Conservation (phyloP, 805 yeast genomes). For the Aciculoconidium aculeatum region DNA sequence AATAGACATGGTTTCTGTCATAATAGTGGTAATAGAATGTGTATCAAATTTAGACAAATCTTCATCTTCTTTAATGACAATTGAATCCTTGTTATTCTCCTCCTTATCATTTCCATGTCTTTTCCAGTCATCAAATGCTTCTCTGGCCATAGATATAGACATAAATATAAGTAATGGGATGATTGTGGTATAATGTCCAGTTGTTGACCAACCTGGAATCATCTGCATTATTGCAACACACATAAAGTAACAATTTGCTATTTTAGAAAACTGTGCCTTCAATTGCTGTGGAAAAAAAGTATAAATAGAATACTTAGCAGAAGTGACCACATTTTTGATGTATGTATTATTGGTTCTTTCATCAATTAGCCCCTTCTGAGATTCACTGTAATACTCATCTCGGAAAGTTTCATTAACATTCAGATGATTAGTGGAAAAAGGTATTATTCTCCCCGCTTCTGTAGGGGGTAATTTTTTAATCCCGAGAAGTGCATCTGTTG, state of each 20-base stretch:
- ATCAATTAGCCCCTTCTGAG: constrained; percentile 45
- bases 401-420: constrained; percentile 25
- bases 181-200: constrained; percentile 92
- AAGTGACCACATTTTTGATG: constrained; percentile 64
- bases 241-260: constrained; percentile 89
- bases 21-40: constrained; percentile 32
- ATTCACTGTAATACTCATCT: constrained; percentile 20
- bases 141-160: constrained; percentile 82
- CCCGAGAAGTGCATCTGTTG: constrained; percentile 40
- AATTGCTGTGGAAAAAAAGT: constrained; percentile 86
- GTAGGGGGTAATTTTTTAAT: constrained; percentile 46
- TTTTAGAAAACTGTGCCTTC: constrained; percentile 83
- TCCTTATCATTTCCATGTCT: constrained; percentile 80
- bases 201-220: constrained; percentile 96
- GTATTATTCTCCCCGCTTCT: constrained; percentile 69
- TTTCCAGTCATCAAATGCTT: constrained; percentile 89
- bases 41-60: constrained; percentile 26
- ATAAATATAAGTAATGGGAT: constrained; percentile 83
- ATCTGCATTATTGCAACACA: constrained; percentile 87
- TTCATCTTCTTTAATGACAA: constrained; percentile 26
- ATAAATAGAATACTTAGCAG: constrained; percentile 77
- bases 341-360: constrained; percentile 64
- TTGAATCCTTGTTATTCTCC: constrained; percentile 56
- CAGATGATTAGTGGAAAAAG: constrained; percentile 45
- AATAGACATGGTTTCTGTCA: constrained; percentile 31